Evolutionary conservation across 2,329 filamentous ascomycete genomes (phyloP), one percentile per base, ranked within the genome.

Genomic region (Beauveria rudraprayagi): DNA sequence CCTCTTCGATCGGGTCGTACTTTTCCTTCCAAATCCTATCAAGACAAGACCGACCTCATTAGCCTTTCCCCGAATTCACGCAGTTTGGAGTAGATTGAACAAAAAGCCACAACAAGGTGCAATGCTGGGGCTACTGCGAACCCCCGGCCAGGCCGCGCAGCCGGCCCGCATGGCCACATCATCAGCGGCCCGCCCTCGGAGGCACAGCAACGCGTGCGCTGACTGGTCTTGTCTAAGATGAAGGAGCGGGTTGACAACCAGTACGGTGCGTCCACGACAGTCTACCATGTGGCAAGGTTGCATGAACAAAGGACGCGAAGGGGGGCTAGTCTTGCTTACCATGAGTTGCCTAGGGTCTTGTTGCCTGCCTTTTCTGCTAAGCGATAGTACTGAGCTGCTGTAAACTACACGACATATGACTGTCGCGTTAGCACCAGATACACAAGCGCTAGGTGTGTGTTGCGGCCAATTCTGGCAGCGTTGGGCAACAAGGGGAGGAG

Each of bases 11-110:
- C 5, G 82, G 79, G 68, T 83, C 83, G 77, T 97, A 97, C 77
- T 97, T 97, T 65, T 96, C 92, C 74, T 97, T 97, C 91, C 93
- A 97, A 71, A 97, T 97, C 92, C 91, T 96, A 71, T 55, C 22
- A 37, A 5, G 8, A 46, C 17, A 46, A 46, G 52, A 41, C 26
- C 24, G 9, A 41, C 34, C 19, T 26, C 22, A 11, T 50, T 50
- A 50, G 50, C 50, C 28, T 37, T 37, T 37, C 14, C 11, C 14
- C 11, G 11, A 14, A 6, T 37, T 2, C 5, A 37, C 34, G 16
- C 11, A 16, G 14, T 37, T 37, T 14, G 26, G 14, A 50, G n/a
- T 50, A 30, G 16, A 30, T 14, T 50, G 44, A 37, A 37, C 11
- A 37, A 10, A 37, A 6, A 37, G 34, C 14, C 34, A 37, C 34